Percentiles rank a stretch among this genome's conserved stretches.
phyloP scores from a whole-genome alignment of 345 rosid genomes.

The Arabidopsis arenosa region DNA sequence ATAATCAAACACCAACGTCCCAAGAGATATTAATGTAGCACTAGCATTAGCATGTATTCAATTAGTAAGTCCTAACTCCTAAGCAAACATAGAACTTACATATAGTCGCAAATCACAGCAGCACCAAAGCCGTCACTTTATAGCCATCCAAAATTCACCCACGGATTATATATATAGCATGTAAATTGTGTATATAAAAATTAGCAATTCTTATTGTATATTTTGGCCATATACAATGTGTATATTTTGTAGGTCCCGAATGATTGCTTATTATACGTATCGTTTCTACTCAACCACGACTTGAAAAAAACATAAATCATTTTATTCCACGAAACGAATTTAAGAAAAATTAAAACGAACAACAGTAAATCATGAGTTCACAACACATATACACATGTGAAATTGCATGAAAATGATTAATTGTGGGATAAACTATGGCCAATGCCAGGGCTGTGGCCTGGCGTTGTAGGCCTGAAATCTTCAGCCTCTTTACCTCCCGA shows the following conservation, averaged over 20 bases:
- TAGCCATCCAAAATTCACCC: neutral
- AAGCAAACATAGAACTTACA: constrained; percentile 14
- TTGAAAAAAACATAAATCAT: neutral
- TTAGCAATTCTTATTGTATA: neutral
- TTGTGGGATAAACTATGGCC: constrained; percentile 50
- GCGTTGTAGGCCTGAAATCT: constrained; percentile 67
- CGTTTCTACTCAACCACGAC: constrained; percentile 9
- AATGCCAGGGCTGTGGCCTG: constrained; percentile 72
- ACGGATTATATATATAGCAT: neutral
- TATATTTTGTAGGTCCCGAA: neutral
- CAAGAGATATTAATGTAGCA: constrained; percentile 6
- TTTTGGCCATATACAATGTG: constrained; percentile 7
- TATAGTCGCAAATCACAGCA: neutral
- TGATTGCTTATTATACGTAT: constrained; percentile 7
- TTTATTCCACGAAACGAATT: constrained; percentile 27
- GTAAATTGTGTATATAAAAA: constrained; percentile 6
- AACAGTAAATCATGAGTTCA: constrained; percentile 25
- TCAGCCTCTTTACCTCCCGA: constrained; percentile 43
- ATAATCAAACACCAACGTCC: constrained; percentile 25
- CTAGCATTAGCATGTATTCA: neutral
- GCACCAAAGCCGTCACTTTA: constrained; percentile 1
- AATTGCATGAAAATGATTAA: constrained; percentile 29
- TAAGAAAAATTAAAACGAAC: neutral
- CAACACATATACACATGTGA: constrained; percentile 23
- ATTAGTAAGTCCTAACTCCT: constrained; percentile 15